Base-by-base conservation (phyloP, 176 grass and related monocot species). In the Aegilops tauschii region DNA sequence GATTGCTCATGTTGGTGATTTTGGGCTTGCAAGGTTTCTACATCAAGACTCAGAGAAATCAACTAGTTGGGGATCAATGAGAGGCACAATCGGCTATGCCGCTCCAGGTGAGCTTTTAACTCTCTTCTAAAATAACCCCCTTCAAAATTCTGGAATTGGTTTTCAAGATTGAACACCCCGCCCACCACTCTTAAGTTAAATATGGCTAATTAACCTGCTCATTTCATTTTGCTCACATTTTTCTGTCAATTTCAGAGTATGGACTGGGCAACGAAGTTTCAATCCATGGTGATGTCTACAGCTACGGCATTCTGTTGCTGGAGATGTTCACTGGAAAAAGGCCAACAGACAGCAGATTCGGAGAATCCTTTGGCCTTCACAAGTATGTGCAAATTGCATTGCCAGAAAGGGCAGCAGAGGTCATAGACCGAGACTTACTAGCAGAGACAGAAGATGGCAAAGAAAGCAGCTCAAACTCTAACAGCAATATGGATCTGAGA, bases 241-340 rank as follows among this genome's bases (percentile, higher is more conserved):
- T 20, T 54, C 50, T 76, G 47, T 31, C 47, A 47, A 50, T 76
- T 30, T 6, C 73, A 76, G 44, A 76, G 44, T 76, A 76, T 52
- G 73, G 73, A 6, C 27, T 76, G 44, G 73, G 44, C 12, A 76
- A 76, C 16, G 8, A 76, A 52, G 82, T 64, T n/a, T 84, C 82
- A 21, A 50, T 44, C 18, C 52, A 76, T 35, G 82, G 70, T 29
- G 82, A 76, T 77, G 58, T 65, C 23, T 85, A 68, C 31, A 85
- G 83, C 65, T 77, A 77, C 65, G 83, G 83, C 21, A 65, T 77
- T 39, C 37, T 85, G 40, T 23, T 77, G 36, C 37, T 77, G 16
- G 83, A 85, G 72, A 77, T 85, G 72, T 50, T 85, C 47, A 85
- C 37, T 35, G 73, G 83, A 66, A 25, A 18, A 77, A 77, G 83